Base-by-base conservation (phyloP, 371 early-diverging fungal species). In the Mucor sp. region DNA sequence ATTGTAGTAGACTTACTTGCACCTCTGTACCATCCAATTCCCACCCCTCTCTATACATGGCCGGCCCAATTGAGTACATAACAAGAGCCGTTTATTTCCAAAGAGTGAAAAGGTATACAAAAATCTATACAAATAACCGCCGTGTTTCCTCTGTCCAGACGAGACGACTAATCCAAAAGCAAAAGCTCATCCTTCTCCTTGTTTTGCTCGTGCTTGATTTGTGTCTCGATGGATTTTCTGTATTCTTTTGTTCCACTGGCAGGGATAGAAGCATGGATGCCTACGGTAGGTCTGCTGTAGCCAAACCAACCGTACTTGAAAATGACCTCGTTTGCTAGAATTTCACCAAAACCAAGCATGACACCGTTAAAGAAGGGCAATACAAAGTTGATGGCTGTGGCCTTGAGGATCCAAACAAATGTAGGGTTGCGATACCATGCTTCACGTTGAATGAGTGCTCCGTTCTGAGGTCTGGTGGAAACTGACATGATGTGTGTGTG, bases 281-380 rank as follows among this genome's bases (percentile, higher is more conserved):
- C 79, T 9, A 83, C 61, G 15, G 74, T 67, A 12, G 76, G 71
- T 43, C 74, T 66, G 33, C 71, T 63, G 48, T 74, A 76, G 60
- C 82, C 84, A 68, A 84, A 84, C 93, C 93, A 93, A 2, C 93
- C 93, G 83, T 85, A 91, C 57, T 87, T 86, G 72, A 86, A 91
- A 25, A 91, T 82, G 19, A 90, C 67, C 69, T 93, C 93, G 75
- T 93, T 92, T 27, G 93, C 92, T 59, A 91, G 84, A 33, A 93
- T 92, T 75, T 93, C 93, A 59, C 93, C 93, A 80, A 93, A 89
- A 17, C 93, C 93, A 33, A 91, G 78, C 88, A 93, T 92, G 56
- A 92, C 88, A 30, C 93, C 93, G 30, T 89, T 90, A 64, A 93
- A 80, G 64, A 93, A 92, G 6, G 93, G 93, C 11, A 93, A 74